Conservation (phyloP, 331 rosid species). For the Pyrus hybrid region DNA sequence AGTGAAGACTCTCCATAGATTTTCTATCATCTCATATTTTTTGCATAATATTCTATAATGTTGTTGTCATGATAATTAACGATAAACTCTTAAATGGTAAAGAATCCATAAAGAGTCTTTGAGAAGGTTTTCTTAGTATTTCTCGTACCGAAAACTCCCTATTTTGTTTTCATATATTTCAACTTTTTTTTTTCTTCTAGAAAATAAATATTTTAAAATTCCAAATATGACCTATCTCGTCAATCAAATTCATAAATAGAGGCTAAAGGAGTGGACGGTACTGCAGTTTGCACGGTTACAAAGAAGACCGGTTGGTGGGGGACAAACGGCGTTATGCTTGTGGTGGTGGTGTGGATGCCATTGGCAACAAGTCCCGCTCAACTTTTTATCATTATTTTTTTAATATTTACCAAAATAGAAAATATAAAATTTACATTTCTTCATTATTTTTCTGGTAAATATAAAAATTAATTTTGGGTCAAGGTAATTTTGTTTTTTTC, state of each 20-base stretch:
- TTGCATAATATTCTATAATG: too few species aligned
- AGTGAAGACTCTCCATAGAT: too few species aligned
- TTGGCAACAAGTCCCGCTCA: background rate
- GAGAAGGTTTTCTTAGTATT: too few species aligned
- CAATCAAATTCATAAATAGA: background rate
- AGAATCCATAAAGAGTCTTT: too few species aligned
- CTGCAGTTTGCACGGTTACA: background rate
- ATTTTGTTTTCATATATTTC: background rate
- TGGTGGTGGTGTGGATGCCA: background rate
- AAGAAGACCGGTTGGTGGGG: constrained; percentile 39
- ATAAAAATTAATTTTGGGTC: background rate
- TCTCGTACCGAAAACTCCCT: too few species aligned
- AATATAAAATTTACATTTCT: too few species aligned
- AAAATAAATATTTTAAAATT: background rate
- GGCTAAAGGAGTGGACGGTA: background rate
- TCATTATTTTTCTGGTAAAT: too few species aligned
- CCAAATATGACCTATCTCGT: background rate
- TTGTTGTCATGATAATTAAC: too few species aligned
- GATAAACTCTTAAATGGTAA: too few species aligned
- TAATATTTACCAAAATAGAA: too few species aligned
- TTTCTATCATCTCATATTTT: too few species aligned
- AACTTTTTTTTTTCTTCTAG: background rate
- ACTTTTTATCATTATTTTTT: too few species aligned
- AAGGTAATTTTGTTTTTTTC: background rate
- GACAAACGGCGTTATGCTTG: constrained; percentile 35